phyloP scores from a whole-genome alignment of 208 protist species.

The Crithidia expoeki region DNA sequence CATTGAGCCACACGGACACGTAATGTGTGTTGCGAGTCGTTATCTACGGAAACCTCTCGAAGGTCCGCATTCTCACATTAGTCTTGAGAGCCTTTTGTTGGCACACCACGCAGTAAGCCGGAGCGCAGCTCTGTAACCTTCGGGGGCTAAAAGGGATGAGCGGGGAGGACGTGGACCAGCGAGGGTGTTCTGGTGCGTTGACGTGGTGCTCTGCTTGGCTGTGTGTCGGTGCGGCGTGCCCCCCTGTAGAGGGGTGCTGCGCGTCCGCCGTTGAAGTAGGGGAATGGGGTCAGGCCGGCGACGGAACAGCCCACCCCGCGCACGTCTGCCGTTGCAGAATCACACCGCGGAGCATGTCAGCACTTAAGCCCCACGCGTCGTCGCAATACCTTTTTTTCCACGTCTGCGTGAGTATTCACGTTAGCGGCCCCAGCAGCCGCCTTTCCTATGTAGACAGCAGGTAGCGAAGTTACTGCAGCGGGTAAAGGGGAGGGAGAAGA shows the following conservation, averaged over 20 bases:
- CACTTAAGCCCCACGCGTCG: conserved; percentile 61
- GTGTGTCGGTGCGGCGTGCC: conserved; percentile 59
- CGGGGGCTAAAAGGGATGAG: conserved; percentile 55
- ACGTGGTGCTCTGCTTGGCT: conserved; percentile 90
- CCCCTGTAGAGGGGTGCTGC: conserved; percentile 60
- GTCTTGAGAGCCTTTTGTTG: neutral
- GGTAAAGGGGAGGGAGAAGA: too few species aligned
- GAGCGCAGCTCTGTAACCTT: conserved; percentile 84
- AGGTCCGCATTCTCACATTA: neutral
- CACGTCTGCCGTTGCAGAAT: conserved; percentile 87
- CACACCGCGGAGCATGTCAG: conserved; percentile 84
- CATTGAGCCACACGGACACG: conserved; percentile 86
- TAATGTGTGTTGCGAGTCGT: neutral
- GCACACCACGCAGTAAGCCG: too few species aligned
- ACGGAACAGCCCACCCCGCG: conserved; percentile 88
- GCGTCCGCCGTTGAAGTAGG: conserved; percentile 65
- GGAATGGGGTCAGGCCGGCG: conserved; percentile 85
- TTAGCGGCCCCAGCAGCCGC: neutral
- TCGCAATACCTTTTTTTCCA: conserved; percentile 64
- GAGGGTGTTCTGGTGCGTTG: conserved; percentile 78
- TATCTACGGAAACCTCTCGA: neutral
- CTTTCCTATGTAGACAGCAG: neutral
- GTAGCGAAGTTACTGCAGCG: too few species aligned
- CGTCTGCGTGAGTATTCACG: too few species aligned
- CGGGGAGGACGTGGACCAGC: conserved; percentile 66